Percentiles rank a stretch among this genome's conserved stretches.
Evolutionary conservation across 139 green algal species (phyloP).

Genomic region (Picochlorum sp.): DNA sequence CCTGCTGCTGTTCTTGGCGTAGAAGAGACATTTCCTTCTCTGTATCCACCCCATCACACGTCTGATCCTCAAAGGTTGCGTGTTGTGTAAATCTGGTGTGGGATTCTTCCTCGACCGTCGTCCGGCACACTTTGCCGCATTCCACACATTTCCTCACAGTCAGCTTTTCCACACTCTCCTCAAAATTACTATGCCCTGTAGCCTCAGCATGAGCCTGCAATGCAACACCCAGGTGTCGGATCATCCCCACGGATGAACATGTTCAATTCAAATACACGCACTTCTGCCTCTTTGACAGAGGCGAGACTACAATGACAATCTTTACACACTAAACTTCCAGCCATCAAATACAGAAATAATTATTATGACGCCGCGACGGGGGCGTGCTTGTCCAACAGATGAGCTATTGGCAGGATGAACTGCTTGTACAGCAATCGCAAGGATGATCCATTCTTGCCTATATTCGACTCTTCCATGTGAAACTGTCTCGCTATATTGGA

Average conservation of each 20-base stretch:
- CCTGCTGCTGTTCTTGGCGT: conserved; percentile 9
- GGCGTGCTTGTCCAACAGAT: neutral
- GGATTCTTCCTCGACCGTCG: conserved; percentile 59
- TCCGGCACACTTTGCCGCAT: conserved; percentile 77
- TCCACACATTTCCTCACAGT: conserved; percentile 44
- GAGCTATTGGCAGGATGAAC: neutral
- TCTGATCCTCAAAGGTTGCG: conserved; percentile 57
- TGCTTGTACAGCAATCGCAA: neutral
- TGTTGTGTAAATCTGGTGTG: conserved; percentile 76
- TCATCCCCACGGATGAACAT: neutral
- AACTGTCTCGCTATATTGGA: neutral
- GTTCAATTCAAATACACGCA: neutral
- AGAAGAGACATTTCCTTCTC: conserved; percentile 57
- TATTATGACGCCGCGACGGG: neutral
- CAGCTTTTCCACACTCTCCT: conserved; percentile 61
- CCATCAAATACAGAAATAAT: neutral
- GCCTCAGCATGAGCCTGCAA: conserved; percentile 25
- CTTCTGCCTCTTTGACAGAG: conserved; percentile 52
- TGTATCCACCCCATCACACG: conserved; percentile 45
- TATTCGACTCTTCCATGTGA: neutral
- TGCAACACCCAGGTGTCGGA: conserved; percentile 3
- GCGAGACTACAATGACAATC: conserved; percentile 39
- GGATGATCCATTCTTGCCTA: neutral
- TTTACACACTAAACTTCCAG: conserved; percentile 23
- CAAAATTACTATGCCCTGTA: conserved; percentile 71